Base-by-base conservation (phyloP, 2,329 filamentous ascomycete genomes). In the Bipolaris bicolor region DNA sequence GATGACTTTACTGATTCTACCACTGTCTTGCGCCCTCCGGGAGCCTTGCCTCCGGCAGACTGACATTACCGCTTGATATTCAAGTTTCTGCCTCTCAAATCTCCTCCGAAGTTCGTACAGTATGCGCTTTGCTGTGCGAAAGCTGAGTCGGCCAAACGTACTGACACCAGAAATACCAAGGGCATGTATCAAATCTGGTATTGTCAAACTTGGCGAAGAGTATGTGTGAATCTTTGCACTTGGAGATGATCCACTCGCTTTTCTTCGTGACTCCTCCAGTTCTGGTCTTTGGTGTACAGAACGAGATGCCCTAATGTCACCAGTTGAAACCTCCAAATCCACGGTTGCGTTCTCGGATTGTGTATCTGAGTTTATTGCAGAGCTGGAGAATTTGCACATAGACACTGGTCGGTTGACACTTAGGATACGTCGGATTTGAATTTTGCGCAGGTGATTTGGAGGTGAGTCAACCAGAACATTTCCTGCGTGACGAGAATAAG, bases 91-190 rank as follows among this genome's bases (percentile, higher is more conserved):
- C 9, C 48, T 10, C 2, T 44, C 37, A 26, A 48, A 48, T 13
- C 45, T 36, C 13, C 31, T 43, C 5, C 33, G 24, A 15, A 57
- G n/a, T 7, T 52, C 51, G 7, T 44, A 37, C 24, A 24, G 6
- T 52, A 57, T 48, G 13, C 34, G 36, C 31, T 47, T 57, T 16
- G 54, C 54, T 37, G 54, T 48, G 24, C 54, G 49, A 16, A 44
- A 36, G 26, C 54, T n/a, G 31, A 57, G 54, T 13, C 43, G 37
- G 7, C 44, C 49, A 39, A 33, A 24, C 15, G n/a, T 44, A 34
- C 26, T 20, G n/a, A 43, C 22, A 31, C 37, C 43, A 18, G 39
- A 26, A n/a, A 57, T 52, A 22, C 40, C 33, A 22, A 57, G 44
- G 11, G 41, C 20, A 10, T 20, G 33, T 29, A 40, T 18, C 7